Base-by-base conservation (phyloP, 306 rosid species). In the Cyamopsis tetragonoloba region DNA sequence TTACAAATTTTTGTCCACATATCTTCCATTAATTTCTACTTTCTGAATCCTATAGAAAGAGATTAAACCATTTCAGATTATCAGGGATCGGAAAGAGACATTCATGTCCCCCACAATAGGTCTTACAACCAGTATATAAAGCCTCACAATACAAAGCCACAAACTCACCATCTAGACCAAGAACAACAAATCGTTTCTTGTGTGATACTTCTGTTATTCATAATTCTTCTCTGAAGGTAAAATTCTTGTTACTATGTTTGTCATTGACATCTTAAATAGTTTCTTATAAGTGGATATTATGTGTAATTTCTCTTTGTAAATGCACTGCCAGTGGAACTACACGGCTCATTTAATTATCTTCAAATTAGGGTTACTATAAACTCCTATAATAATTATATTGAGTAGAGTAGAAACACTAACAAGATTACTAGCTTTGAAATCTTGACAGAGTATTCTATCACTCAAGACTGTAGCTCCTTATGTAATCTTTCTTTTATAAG, bases 101-200 rank as follows among this genome's bases (percentile, higher is more conserved):
- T 44, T 68, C 70, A 55, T 71, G 86, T 71, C 75, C 91, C 83
- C 50, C 71, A 65, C 61, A 59, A 55, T 23, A 60, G 60, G 60
- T 68, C 84, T 70, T 64, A 70, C 63, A 23, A 59, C 80, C 22
- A 74, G 68, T 90, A 88, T 93, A 90, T 79, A 93, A 66, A 79
- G 81, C 78, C 83, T 67, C 65, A 34, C 73, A 67, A 77, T 58
- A 65, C 81, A 39, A n/a, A 68, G 49, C 56, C 69, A 71, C 22
- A 78, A 67, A 80, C 70, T 81, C 89, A 83, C 75, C 84, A 76
- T 37, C 81, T 75, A 39, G 3, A 75, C 54, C 77, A 77, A 77
- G 31, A 17, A 14, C 77, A 78, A 19, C 50, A 68, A 26, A 49
- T 70, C 42, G 75, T 55, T 70, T 17, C 69, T 51, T 8, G 60